A percentile compares a stretch with the other conserved stretches of the same genome.
Conservation (phyloP, 768 basidiomycete species). For the Cystofilobasidium bisporidii region DNA sequence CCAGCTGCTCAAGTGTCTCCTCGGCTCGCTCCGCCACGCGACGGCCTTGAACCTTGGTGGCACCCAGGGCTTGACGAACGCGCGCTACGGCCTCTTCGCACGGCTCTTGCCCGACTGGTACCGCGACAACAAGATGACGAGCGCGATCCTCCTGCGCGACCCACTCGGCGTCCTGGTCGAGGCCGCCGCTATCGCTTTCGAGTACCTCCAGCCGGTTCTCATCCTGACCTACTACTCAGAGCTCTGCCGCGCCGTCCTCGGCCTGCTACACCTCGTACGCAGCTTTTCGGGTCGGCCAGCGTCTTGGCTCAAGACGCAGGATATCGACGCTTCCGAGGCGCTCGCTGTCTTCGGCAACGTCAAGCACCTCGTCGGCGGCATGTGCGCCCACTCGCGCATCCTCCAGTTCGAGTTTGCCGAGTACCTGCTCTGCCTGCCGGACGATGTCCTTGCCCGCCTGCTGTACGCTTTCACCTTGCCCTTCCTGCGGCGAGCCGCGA, state of each 20-base stretch:
- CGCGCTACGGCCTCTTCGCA: conserved; percentile 52
- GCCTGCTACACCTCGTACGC: conserved; percentile 62
- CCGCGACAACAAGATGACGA: conserved; percentile 69
- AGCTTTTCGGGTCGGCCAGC: conserved; percentile 19
- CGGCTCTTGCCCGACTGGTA: conserved; percentile 87
- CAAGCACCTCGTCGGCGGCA: conserved; percentile 22
- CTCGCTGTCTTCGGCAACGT: conserved; percentile 27
- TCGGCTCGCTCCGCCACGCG: conserved; percentile 51
- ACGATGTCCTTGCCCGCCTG: conserved; percentile 72
- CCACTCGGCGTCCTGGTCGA: conserved; percentile 85
- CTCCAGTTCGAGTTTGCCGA: conserved; percentile 27
- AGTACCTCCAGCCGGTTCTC: conserved; percentile 80
- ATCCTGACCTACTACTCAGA: conserved; percentile 82
- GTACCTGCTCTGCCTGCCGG: conserved; percentile 47
- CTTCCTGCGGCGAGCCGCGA: conserved; percentile 77
- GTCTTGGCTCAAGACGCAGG: conserved; percentile 16
- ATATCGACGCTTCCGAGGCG: conserved; percentile 18
- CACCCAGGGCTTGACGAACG: conserved; percentile 5
- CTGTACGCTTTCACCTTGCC: conserved; percentile 81
- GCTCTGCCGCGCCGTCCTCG: conserved; percentile 74
- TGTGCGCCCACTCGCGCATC: conserved; percentile 26
- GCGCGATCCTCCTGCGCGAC: conserved; percentile 77
- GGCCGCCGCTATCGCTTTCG: conserved; percentile 77
- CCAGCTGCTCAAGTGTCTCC: conserved; percentile 65
- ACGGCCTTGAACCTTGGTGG: conserved; percentile 19